Evolutionary conservation across 495 filamentous ascomycete species (phyloP), one percentile per base, ranked within the genome.

Genomic region (Aspergillus olivimuriae): DNA sequence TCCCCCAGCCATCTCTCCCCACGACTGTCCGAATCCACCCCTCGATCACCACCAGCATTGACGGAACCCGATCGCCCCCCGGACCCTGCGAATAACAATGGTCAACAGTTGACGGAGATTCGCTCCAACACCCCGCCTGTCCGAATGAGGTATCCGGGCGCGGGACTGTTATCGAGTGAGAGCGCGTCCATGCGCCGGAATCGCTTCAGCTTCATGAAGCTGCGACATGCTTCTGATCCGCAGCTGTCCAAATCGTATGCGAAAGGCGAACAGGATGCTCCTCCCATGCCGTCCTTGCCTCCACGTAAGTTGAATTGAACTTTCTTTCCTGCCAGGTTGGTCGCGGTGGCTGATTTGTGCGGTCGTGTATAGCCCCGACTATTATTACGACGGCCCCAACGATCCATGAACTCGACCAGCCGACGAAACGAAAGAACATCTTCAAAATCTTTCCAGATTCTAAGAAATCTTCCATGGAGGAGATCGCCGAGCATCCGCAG

Each of bases 351-450:
- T n/a, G n/a, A n/a, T n/a, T n/a, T n/a, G n/a, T n/a, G n/a, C n/a
- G n/a, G n/a, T n/a, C n/a, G n/a, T n/a, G n/a, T 55, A 36, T 57
- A 86, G 87, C 91, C 32, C 91, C 91, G 15, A 80, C 82, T 36
- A 98, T 98, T 57, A 91, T 96, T 57, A 95, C 83, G 17, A 98
- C 92, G 10, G 84, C 90, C 19, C 92, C 92, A 5, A 91, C 89
- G 1, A 74, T 83, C 45, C 78, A 91, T 35, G 65, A 70, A 20
- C 41, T 66, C 5, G 73, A 75, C 8, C 57, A 65, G 32, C 68
- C 64, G 9, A 59, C 63, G 8, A 83, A 78, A 60, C 77, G 75
- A 51, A 69, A 75, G 31, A 55, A 44, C 36, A 68, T 58, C 42
- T 52, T 65, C 42, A 61, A 49, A 19, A 47, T 67, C 41, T 50